Percentiles rank a stretch among this genome's conserved stretches.
phyloP scores from a whole-genome alignment of 768 basidiomycete species.

The Chalciporus sphaerocephalus region DNA sequence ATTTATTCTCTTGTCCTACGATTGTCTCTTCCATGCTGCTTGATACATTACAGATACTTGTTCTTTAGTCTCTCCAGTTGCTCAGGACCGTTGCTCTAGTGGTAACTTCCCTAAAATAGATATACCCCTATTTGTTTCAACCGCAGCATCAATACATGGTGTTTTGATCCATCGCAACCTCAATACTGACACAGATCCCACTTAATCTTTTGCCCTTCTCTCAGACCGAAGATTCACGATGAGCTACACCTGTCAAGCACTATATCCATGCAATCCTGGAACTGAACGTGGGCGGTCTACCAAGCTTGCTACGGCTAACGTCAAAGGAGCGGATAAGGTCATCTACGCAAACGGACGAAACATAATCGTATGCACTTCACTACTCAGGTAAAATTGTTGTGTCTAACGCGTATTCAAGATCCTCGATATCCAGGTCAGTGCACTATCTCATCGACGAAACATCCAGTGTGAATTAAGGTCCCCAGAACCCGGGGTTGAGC shows the following conservation, averaged over 20 bases:
- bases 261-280: constrained; percentile 66
- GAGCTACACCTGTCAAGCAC: constrained; percentile 46
- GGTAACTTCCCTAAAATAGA: constrained; percentile 6
- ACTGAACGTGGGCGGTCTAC: constrained; percentile 66
- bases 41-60: constrained; percentile 3
- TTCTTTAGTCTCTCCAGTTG: neutral
- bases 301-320: constrained; percentile 65
- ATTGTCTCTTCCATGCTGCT: neutral
- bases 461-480: neutral
- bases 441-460: neutral
- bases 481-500: constrained; percentile 61
- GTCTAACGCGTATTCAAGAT: constrained; percentile 45
- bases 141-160: constrained; percentile 5
- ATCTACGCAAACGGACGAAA: constrained; percentile 82
- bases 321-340: constrained; percentile 55
- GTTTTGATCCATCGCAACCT: neutral
- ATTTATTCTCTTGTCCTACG: constrained; percentile 8
- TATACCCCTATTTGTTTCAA: constrained; percentile 15
- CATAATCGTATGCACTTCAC: constrained; percentile 61
- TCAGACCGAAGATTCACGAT: constrained; percentile 26
- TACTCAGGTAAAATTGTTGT: neutral
- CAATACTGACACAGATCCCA: neutral
- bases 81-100: too few relatives aligned
- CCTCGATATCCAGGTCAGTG: constrained; percentile 72
- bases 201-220: neutral